phyloP scores from a whole-genome alignment of 2,329 filamentous ascomycete species.

The Thelonectria olida region DNA sequence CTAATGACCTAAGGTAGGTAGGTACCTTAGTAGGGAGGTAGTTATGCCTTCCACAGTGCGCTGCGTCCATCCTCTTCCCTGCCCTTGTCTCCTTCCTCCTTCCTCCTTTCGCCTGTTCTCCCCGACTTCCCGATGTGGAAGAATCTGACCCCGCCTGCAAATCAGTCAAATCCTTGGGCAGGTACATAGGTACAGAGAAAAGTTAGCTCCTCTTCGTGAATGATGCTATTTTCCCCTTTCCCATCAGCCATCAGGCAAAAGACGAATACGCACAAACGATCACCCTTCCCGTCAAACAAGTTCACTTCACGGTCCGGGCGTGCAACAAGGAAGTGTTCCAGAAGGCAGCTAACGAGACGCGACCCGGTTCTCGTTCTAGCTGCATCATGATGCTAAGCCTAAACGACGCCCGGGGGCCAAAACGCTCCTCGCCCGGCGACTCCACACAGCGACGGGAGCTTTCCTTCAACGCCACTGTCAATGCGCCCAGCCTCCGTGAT shows the following conservation, averaged over 20 bases:
- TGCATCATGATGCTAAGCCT: slow-evolving; percentile 21
- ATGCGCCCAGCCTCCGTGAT: slow-evolving; percentile 6
- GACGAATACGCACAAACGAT: too few relatives aligned
- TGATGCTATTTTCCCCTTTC: too few relatives aligned
- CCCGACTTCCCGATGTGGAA: slow-evolving; percentile 11
- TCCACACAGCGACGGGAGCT: slow-evolving; percentile 9
- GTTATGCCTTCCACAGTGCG: too few relatives aligned
- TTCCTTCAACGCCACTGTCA: slow-evolving; percentile 2
- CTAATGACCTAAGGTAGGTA: too few relatives aligned
- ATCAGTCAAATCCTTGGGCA: not conserved
- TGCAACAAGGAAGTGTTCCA: slow-evolving; percentile 25
- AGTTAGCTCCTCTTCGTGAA: too few relatives aligned
- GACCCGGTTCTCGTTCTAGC: slow-evolving; percentile 19
- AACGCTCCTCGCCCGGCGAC: not conserved
- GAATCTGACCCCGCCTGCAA: slow-evolving; percentile 9
- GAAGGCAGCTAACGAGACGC: slow-evolving; percentile 21
- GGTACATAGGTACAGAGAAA: too few relatives aligned
- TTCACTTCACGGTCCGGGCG: slow-evolving; percentile 8
- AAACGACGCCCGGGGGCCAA: slow-evolving; percentile 4
- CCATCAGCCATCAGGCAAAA: too few relatives aligned
- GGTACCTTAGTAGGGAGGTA: too few relatives aligned
- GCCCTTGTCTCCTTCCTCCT: not conserved
- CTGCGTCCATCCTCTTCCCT: too few relatives aligned
- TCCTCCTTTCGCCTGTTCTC: not conserved
- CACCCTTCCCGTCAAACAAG: too few relatives aligned